Conservation (phyloP, 768 basidiomycete genomes). For the Auricularia sp. region DNA sequence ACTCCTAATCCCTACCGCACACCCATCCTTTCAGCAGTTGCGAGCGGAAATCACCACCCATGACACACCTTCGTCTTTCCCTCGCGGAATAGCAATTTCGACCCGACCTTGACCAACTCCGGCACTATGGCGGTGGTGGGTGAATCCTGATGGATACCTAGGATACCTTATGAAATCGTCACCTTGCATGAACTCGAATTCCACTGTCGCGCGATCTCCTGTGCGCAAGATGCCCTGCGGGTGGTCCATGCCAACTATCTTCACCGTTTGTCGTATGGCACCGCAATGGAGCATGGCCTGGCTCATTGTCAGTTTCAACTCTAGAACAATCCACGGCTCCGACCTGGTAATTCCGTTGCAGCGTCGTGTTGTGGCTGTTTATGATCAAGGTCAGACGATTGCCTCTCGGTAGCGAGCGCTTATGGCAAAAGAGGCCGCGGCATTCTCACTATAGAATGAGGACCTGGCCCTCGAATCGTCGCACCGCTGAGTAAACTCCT, state of each 20-base stretch:
- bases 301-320: not conserved
- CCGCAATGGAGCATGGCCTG: constrained; percentile 92
- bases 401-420: not conserved
- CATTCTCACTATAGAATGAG: constrained; percentile 74
- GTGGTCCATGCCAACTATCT: constrained; percentile 84
- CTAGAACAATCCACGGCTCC: constrained; percentile 10
- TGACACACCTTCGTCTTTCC: constrained; percentile 83
- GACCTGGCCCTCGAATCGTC: constrained; percentile 86
- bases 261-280: constrained; percentile 83
- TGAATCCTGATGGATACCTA: not conserved
- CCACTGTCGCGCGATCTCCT: constrained; percentile 89
- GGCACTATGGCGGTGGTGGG: constrained; percentile 38
- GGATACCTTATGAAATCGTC: not conserved
- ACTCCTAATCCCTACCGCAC: constrained; percentile 15
- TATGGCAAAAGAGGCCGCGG: not conserved
- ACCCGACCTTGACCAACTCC: constrained; percentile 87
- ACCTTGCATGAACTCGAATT: constrained; percentile 76
- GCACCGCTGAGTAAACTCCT: constrained; percentile 45
- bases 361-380: constrained; percentile 76
- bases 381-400: not conserved
- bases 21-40: not conserved
- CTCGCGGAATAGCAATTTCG: constrained; percentile 89
- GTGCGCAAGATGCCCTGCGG: constrained; percentile 84
- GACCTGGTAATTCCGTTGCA: constrained; percentile 88
- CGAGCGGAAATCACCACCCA: not conserved